Evolutionary conservation across 805 yeast species (phyloP).

Genomic region (Candida awuae): DNA sequence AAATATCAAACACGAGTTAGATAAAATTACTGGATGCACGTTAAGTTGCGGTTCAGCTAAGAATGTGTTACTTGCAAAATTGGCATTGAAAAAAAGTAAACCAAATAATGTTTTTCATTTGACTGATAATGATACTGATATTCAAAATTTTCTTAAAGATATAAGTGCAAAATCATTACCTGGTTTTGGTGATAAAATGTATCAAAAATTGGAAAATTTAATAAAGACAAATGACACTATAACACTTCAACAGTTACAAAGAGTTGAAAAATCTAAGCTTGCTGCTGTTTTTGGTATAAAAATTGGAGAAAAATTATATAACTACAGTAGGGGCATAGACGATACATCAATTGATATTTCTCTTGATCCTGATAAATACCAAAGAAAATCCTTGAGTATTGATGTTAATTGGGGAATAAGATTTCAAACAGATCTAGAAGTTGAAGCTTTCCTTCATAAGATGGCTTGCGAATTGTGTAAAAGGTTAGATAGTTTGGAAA

Average conservation of each 20-base stretch:
- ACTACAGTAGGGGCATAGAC: conserved; percentile 63
- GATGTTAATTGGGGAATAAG: conserved; percentile 91
- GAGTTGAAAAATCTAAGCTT: conserved; percentile 30
- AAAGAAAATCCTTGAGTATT: conserved; percentile 71
- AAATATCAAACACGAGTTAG: conserved; percentile 36
- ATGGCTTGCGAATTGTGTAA: conserved; percentile 51
- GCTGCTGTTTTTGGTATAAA: conserved; percentile 55
- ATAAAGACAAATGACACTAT: conserved; percentile 15
- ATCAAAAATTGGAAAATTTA: conserved; percentile 35
- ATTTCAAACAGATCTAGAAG: conserved; percentile 51
- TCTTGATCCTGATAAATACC: conserved; percentile 39
- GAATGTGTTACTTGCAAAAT: conserved; percentile 69
- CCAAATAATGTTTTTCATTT: conserved; percentile 60
- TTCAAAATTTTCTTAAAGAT: conserved; percentile 29
- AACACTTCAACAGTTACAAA: conserved; percentile 34
- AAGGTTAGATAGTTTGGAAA: conserved; percentile 40
- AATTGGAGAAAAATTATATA: conserved; percentile 55
- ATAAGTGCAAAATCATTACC: conserved; percentile 42
- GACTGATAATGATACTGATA: conserved; percentile 16
- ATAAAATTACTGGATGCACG: conserved; percentile 44
- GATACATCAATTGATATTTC: conserved; percentile 49
- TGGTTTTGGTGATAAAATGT: conserved; percentile 52
- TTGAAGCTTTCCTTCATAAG: conserved; percentile 52
- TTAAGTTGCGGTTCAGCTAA: conserved; percentile 76
- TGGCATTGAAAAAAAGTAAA: conserved; percentile 67